Percentiles rank a stretch among this genome's conserved stretches.
Conservation (phyloP, 2,329 filamentous ascomycete genomes). For the Shiraia bambusicola region DNA sequence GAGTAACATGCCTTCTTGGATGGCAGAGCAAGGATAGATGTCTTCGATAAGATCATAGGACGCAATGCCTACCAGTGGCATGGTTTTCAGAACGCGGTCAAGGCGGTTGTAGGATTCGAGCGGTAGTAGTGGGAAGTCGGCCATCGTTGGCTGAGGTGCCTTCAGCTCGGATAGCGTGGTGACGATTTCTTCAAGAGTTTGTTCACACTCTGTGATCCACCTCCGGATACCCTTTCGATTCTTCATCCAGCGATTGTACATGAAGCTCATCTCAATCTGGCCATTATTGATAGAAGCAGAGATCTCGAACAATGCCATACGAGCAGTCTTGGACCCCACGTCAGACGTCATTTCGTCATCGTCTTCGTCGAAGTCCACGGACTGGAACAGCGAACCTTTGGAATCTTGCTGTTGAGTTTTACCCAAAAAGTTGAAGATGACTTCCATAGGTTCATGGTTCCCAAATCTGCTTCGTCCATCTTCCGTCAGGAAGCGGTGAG, state of each 20-base stretch:
- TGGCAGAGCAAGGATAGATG: conserved; percentile 37
- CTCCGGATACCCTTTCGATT: conserved; percentile 35
- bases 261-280: conserved; percentile 33
- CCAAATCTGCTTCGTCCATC: conserved; percentile 32
- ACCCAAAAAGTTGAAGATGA: conserved; percentile 61
- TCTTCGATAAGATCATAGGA: conserved; percentile 32
- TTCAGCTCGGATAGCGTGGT: conserved; percentile 22
- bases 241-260: conserved; percentile 39
- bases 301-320: conserved; percentile 38
- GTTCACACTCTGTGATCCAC: conserved; percentile 38
- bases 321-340: conserved; percentile 25
- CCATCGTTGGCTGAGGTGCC: conserved; percentile 31
- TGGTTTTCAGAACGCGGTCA: conserved; percentile 29
- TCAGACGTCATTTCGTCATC: conserved; percentile 31
- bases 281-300: conserved; percentile 27
- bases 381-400: conserved; percentile 51
- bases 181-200: conserved; percentile 35
- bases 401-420: conserved; percentile 52
- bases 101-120: conserved; percentile 36
- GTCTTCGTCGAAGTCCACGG: conserved; percentile 27
- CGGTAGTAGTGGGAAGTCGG: conserved; percentile 36
- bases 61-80: conserved; percentile 22
- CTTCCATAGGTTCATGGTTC: conserved; percentile 55
- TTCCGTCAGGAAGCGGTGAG: conserved; percentile 32
- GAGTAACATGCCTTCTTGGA: conserved; percentile 39